Percentiles rank a stretch among this genome's conserved stretches.
Conservation (phyloP, 768 basidiomycete species). For the Mycena rebaudengoi region DNA sequence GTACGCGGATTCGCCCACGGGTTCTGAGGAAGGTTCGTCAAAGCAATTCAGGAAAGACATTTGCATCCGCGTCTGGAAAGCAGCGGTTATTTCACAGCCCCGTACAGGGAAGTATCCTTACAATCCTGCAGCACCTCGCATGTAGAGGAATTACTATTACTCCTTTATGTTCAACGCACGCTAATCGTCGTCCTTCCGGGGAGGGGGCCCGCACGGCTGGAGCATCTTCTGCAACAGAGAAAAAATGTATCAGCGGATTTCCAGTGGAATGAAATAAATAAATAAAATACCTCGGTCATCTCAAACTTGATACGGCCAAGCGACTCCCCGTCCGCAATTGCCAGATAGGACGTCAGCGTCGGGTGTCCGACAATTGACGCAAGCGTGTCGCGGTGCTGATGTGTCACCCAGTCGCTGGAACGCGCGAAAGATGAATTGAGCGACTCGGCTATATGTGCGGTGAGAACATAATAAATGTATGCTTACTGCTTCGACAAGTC, state of each 20-base stretch:
- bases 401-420: constrained; percentile 93
- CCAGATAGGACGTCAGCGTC: constrained; percentile 83
- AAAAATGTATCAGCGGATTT: constrained; percentile 32
- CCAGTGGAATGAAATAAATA: not conserved
- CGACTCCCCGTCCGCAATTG: constrained; percentile 95
- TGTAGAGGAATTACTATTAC: no score
- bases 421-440: not conserved
- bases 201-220: constrained; percentile 93
- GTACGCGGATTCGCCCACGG: no score
- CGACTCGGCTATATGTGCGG: not conserved
- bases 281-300: constrained; percentile 83
- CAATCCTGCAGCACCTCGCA: no score
- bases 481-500: constrained; percentile 95
- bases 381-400: constrained; percentile 96
- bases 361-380: constrained; percentile 94
- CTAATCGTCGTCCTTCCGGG: constrained; percentile 85
- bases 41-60: no score
- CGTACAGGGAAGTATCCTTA: no score
- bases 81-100: no score
- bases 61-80: no score
- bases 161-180: not conserved
- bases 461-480: constrained; percentile 4
- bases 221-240: constrained; percentile 76
- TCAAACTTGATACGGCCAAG: constrained; percentile 91
- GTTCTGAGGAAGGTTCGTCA: no score